Conservation (phyloP, 2,329 filamentous ascomycete species). For the Diaporthe sp. region DNA sequence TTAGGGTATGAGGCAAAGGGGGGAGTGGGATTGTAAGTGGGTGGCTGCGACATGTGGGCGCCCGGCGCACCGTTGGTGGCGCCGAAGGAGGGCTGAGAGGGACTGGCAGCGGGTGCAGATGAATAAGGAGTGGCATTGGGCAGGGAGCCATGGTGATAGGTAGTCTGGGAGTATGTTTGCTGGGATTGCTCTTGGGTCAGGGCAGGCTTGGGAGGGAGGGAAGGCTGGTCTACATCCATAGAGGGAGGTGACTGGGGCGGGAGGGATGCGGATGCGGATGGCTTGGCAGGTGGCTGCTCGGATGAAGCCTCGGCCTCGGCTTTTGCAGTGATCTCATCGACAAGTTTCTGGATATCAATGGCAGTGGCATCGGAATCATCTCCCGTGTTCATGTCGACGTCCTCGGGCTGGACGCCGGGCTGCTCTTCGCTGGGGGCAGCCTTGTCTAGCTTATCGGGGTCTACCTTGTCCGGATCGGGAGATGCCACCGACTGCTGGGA, state of each 20-base stretch:
- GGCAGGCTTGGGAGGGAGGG: slow-evolving; percentile 50
- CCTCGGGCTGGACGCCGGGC: slow-evolving; percentile 39
- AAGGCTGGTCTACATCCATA: slow-evolving; percentile 46
- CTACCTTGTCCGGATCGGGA: slow-evolving; percentile 36
- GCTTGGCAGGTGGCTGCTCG: slow-evolving; percentile 41
- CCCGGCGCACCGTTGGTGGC: slow-evolving; percentile 32
- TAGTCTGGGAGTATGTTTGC: slow-evolving; percentile 40
- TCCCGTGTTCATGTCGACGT: slow-evolving; percentile 39
- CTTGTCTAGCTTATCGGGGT: slow-evolving; percentile 33
- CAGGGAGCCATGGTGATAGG: slow-evolving; percentile 42
- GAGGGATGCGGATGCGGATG: slow-evolving; percentile 36
- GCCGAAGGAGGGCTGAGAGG: slow-evolving; percentile 37
- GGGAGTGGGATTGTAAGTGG: slow-evolving; percentile 35
- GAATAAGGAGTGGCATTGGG: slow-evolving; percentile 39
- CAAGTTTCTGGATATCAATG: slow-evolving; percentile 54
- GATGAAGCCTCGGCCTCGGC: slow-evolving; percentile 45
- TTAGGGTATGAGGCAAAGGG: slow-evolving; percentile 41
- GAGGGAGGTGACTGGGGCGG: slow-evolving; percentile 40
- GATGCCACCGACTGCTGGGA: slow-evolving; percentile 29
- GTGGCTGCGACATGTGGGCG: slow-evolving; percentile 37
- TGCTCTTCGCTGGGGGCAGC: slow-evolving; percentile 22
- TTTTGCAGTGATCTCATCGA: slow-evolving; percentile 53
- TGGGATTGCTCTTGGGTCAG: slow-evolving; percentile 46
- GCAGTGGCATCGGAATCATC: slow-evolving; percentile 43
- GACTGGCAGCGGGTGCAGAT: slow-evolving; percentile 33